Conservation (phyloP, 331 rosid genomes). For the Malus hybrid region DNA sequence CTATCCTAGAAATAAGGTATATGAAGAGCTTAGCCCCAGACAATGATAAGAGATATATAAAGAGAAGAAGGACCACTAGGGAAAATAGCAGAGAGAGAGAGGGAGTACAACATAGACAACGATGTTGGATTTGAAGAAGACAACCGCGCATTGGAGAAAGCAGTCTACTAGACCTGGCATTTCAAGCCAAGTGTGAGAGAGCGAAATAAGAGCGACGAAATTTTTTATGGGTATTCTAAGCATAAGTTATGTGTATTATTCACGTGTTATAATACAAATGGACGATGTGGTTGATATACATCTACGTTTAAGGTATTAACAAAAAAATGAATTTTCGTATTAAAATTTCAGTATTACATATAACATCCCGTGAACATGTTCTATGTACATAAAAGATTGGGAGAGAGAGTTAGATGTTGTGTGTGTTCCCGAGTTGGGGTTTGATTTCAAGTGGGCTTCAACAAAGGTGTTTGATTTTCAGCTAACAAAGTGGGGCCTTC, state of each 20-base stretch:
- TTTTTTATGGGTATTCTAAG: too few species aligned
- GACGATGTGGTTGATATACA: too few species aligned
- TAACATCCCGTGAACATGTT: too few species aligned
- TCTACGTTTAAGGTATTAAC: neutral
- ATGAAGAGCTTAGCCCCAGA: constrained; percentile 32
- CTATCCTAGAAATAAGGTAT: constrained; percentile 2
- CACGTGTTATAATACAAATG: too few species aligned
- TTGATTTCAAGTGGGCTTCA: constrained; percentile 53
- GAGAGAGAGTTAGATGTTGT: constrained; percentile 11
- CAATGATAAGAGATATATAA: constrained; percentile 56
- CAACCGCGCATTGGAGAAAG: constrained; percentile 70
- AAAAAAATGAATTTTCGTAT: too few species aligned
- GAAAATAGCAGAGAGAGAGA: neutral
- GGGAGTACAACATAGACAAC: constrained; percentile 44
- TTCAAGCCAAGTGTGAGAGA: constrained; percentile 1
- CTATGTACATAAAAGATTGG: neutral
- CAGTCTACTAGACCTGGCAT: constrained; percentile 34
- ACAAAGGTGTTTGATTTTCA: constrained; percentile 57
- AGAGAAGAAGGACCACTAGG: constrained; percentile 1
- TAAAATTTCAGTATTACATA: too few species aligned
- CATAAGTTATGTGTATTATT: neutral
- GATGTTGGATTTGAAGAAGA: constrained; percentile 67
- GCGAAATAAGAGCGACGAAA: neutral
- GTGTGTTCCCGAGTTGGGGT: constrained; percentile 77
- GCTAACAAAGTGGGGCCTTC: constrained; percentile 85